These are phyloP conservation scores for Penicillium brasilianum DNA, from an alignment of 2,329 filamentous ascomycete species.

Conservation along the genomic window DNA sequence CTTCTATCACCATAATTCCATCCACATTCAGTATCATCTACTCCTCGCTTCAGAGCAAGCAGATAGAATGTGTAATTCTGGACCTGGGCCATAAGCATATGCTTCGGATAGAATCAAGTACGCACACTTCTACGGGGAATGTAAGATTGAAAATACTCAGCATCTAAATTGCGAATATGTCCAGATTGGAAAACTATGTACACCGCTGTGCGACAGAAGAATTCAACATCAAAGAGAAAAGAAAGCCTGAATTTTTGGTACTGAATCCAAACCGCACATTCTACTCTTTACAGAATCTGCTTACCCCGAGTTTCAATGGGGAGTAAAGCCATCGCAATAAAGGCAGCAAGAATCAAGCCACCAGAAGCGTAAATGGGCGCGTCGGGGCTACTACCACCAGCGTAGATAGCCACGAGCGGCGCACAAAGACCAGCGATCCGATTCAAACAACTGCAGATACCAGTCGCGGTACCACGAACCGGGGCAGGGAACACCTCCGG, in stretches of 20 bases:
- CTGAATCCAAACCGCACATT: neutral
- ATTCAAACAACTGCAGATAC: constrained; percentile 53
- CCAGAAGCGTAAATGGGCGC: constrained; percentile 54
- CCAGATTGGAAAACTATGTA: neutral
- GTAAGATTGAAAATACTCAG: neutral
- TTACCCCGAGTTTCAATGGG: constrained; percentile 55
- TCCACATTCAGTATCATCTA: neutral
- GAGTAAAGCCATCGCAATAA: constrained; percentile 51
- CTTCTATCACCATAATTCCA: too few relatives aligned
- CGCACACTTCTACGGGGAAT: neutral
- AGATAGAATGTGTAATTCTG: neutral
- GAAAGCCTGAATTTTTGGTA: too few relatives aligned
- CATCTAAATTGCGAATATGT: constrained; percentile 17
- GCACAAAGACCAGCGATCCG: constrained; percentile 52
- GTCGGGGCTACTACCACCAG: constrained; percentile 43
- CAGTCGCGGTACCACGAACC: constrained; percentile 60
- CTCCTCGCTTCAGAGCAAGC: neutral
- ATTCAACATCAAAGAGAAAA: neutral
- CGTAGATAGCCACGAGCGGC: constrained; percentile 52
- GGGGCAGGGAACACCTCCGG: constrained; percentile 64
- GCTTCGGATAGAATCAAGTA: neutral
- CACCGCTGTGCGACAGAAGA: neutral
- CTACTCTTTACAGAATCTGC: constrained; percentile 42
- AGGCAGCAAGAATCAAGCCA: constrained; percentile 51
- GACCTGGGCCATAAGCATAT: neutral